phyloP scores from a whole-genome alignment of 192 early-diverging fungal genomes.

The Coemansia sp. region DNA sequence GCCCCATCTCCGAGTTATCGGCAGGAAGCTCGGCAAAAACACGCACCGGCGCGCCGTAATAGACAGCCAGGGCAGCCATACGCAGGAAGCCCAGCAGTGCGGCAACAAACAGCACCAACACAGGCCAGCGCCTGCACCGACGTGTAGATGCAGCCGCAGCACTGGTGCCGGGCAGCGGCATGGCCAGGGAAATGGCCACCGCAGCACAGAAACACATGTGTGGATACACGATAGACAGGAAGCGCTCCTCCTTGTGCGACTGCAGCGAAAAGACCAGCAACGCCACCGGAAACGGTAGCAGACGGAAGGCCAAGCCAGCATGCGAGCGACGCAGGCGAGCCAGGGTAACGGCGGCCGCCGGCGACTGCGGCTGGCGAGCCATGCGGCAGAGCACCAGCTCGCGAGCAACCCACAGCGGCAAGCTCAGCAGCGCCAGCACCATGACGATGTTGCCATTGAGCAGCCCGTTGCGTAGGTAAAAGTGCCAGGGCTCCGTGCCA shows the following conservation, averaged over 20 bases:
- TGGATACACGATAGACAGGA: constrained; percentile 89
- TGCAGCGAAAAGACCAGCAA: constrained; percentile 73
- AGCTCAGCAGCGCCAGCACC: constrained; percentile 58
- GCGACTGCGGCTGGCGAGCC: neutral
- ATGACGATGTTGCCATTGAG: constrained; percentile 89
- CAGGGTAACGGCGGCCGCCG: neutral
- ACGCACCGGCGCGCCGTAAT: constrained; percentile 72
- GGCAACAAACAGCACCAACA: constrained; percentile 43
- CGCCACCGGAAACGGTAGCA: constrained; percentile 69
- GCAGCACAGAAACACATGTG: constrained; percentile 75
- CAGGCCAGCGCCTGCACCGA: constrained; percentile 16
- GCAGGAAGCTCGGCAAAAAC: constrained; percentile 50
- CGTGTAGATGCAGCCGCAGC: neutral
- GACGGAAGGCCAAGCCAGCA: constrained; percentile 51
- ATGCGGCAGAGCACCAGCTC: neutral
- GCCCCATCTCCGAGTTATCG: neutral
- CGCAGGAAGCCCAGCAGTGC: constrained; percentile 61
- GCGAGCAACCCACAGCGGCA: constrained; percentile 53
- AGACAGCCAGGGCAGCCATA: constrained; percentile 56
- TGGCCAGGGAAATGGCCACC: constrained; percentile 53
- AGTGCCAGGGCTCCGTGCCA: constrained; percentile 90
- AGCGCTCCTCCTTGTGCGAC: constrained; percentile 98
- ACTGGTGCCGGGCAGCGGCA: constrained; percentile 26
- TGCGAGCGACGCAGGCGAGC: no score
- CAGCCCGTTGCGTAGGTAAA: constrained; percentile 83